Conservation (phyloP, 345 rosid genomes). For the Cardamine resedifolia region DNA sequence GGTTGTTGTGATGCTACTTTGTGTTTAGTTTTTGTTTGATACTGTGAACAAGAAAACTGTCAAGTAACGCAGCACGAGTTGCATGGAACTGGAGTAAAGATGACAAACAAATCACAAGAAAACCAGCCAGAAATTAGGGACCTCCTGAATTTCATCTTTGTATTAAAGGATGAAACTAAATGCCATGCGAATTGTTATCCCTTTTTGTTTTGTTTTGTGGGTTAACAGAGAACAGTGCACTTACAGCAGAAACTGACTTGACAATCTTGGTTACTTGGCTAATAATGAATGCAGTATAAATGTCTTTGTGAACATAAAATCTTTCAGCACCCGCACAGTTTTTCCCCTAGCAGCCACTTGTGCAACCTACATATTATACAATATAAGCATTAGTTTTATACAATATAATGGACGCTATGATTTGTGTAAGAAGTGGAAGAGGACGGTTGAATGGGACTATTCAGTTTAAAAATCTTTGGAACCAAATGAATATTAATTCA, state of each 20-base stretch:
- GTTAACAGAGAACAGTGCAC: constrained; percentile 31
- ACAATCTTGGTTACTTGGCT: constrained; percentile 73
- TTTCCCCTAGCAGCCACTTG: constrained; percentile 98
- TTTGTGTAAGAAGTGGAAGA: too few species aligned
- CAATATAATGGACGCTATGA: too few species aligned
- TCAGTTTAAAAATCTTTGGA: too few species aligned
- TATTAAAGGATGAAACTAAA: not conserved
- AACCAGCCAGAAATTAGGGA: too few species aligned
- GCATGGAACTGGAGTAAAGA: too few species aligned
- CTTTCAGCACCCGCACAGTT: constrained; percentile 99
- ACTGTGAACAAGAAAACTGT: too few species aligned
- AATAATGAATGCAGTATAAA: constrained; percentile 76
- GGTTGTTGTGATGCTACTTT: too few species aligned
- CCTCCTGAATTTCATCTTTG: not conserved
- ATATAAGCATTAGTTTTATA: constrained; percentile 20
- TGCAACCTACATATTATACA: constrained; percentile 65
- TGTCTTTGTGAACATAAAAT: constrained; percentile 84
- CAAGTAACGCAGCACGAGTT: too few species aligned
- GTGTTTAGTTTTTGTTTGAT: too few species aligned
- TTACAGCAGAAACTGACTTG: constrained; percentile 91
- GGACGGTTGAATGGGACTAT: too few species aligned
- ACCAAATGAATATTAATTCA: too few species aligned
- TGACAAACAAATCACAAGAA: constrained; percentile 7
- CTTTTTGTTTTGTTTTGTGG: too few species aligned
- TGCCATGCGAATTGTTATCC: not conserved